Conservation (phyloP, 1,284 basidiomycete species). For the Termitomyces sp. region DNA sequence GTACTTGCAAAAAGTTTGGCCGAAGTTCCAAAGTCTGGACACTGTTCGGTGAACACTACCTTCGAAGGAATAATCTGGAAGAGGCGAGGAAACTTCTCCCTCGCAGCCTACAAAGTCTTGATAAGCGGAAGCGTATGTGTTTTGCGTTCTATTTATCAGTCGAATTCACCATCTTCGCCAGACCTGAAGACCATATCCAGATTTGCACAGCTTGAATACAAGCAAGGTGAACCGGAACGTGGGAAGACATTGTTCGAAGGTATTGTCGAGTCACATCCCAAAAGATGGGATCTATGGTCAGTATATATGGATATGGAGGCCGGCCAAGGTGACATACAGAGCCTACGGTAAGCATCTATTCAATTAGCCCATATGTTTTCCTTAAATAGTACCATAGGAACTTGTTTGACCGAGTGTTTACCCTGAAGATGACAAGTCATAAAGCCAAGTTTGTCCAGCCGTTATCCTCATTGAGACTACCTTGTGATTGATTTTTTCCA, state of each 20-base stretch:
- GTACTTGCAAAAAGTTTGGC: slow-evolving; percentile 90
- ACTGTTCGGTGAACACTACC: slow-evolving; percentile 76
- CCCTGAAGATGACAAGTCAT: slow-evolving; percentile 86
- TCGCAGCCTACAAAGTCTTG: slow-evolving; percentile 86
- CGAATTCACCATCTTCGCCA: slow-evolving; percentile 26
- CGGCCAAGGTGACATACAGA: slow-evolving; percentile 71
- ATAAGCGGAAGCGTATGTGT: slow-evolving; percentile 86
- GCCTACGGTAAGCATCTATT: slow-evolving; percentile 49
- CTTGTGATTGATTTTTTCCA: slow-evolving; percentile 11
- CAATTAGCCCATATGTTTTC: background rate
- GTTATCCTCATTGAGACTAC: slow-evolving; percentile 10
- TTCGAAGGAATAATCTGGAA: slow-evolving; percentile 70
- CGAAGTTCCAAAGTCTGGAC: slow-evolving; percentile 92
- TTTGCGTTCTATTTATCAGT: background rate
- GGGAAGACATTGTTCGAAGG: slow-evolving; percentile 97
- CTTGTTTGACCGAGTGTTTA: slow-evolving; percentile 80
- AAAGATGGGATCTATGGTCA: slow-evolving; percentile 94
- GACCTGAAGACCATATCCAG: slow-evolving; percentile 93
- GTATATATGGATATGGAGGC: slow-evolving; percentile 97
- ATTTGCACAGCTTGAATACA: slow-evolving; percentile 95
- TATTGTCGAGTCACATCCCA: slow-evolving; percentile 90
- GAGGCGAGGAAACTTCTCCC: slow-evolving; percentile 86
- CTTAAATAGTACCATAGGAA: slow-evolving; percentile 42
- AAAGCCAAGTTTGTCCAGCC: slow-evolving; percentile 75
- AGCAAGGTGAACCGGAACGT: slow-evolving; percentile 88